Evolutionary conservation across 441 rosid genomes (phyloP).

Genomic region (Erysimum cheiri): DNA sequence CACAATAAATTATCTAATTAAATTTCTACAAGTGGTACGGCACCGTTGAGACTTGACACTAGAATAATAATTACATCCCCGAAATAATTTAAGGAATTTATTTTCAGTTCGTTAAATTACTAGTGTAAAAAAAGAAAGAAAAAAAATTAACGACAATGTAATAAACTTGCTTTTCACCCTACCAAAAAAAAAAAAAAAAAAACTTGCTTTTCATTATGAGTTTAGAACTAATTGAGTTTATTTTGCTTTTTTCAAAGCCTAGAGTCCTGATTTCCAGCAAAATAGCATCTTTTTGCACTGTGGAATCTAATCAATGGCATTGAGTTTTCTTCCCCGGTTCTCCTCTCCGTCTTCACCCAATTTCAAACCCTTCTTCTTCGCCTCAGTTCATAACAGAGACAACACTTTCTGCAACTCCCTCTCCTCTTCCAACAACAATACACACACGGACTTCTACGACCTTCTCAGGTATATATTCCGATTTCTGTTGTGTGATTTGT

Average conservation of each 20-base stretch:
- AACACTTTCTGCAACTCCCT: background rate
- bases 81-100: background rate
- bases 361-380: background rate
- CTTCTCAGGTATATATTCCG: conserved; percentile 13
- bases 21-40: conserved; percentile 25
- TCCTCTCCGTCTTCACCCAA: conserved; percentile 3
- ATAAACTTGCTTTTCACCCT: no score
- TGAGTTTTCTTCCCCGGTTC: background rate
- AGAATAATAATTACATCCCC: background rate
- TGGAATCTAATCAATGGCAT: background rate
- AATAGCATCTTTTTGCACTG: background rate
- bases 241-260: background rate
- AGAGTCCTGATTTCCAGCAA: background rate
- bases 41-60: background rate
- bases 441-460: background rate
- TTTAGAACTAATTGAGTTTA: no score
- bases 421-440: background rate
- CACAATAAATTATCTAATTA: background rate
- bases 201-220: no score
- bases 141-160: no score
- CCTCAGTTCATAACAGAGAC: background rate
- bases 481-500: background rate
- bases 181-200: no score
- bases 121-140: no score
- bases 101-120: background rate